phyloP scores from a whole-genome alignment of 305 asterid genomes.

The Solanum hybrid region DNA sequence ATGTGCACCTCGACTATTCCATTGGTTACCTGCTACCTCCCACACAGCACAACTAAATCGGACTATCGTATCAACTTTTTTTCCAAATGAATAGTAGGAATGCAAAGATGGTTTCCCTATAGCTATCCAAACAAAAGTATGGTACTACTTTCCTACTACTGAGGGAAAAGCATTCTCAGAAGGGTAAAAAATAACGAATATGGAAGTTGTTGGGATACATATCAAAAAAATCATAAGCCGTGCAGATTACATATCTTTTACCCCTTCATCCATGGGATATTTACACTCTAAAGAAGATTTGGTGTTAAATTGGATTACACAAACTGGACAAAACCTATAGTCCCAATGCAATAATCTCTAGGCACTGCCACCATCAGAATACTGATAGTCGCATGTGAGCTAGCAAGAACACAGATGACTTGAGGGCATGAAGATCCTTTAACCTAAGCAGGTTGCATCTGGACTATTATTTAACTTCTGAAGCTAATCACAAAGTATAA shows the following conservation, averaged over 20 bases:
- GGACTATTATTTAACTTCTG: not conserved
- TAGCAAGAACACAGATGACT: not conserved
- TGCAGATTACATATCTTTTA: not conserved
- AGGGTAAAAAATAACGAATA: not conserved
- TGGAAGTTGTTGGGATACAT: not conserved
- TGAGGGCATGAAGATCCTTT: not conserved
- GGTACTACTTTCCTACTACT: not conserved
- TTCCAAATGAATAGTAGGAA: not conserved
- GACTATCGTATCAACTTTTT: not conserved
- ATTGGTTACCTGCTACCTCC: not conserved
- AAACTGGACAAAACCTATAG: not conserved
- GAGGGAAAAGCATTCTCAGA: not conserved
- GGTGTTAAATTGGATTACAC: not conserved
- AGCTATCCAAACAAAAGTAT: not conserved
- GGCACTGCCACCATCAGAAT: constrained; percentile 1
- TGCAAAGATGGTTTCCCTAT: not conserved
- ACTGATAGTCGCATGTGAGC: not conserved
- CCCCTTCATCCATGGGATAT: not conserved
- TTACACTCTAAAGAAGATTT: not conserved
- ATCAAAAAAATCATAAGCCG: not conserved
- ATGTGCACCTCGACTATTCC: not conserved
- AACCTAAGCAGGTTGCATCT: not conserved
- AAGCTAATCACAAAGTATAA: not conserved
- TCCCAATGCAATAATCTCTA: not conserved
- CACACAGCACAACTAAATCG: not conserved